phyloP scores from a whole-genome alignment of 2,329 filamentous ascomycete species.

The Elsinoe batatas region DNA sequence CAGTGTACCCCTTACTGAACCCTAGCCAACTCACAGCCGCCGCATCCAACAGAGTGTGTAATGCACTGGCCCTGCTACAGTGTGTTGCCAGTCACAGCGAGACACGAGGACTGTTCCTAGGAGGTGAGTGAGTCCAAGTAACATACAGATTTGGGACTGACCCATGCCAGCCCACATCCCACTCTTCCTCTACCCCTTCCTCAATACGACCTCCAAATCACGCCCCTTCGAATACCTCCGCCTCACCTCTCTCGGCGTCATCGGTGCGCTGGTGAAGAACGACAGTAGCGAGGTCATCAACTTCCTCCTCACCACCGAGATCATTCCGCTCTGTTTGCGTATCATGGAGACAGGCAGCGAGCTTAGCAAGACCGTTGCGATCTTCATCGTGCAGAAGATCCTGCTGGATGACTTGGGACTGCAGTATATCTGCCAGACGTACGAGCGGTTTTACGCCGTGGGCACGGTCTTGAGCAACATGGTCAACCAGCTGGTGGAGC shows the following conservation, averaged over 20 bases:
- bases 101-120: conserved; percentile 84
- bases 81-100: conserved; percentile 97
- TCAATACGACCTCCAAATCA: conserved; percentile 97
- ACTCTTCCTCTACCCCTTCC: conserved; percentile 92
- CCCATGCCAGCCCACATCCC: conserved; percentile 72
- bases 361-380: conserved; percentile 96
- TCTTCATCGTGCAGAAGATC: conserved; percentile 99
- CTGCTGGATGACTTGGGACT: conserved; percentile 91
- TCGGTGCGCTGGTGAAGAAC: conserved; percentile 95
- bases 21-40: conserved; percentile 94
- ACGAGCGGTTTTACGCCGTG: conserved; percentile 96
- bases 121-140: conserved; percentile 49
- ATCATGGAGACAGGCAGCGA: conserved; percentile 99
- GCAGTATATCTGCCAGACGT: conserved; percentile 97
- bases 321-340: conserved; percentile 90
- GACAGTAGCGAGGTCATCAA: conserved; percentile 98
- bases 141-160: background rate
- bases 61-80: conserved; percentile 87
- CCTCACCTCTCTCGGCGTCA: conserved; percentile 89
- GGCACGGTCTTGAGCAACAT: conserved; percentile 97
- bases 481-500: conserved; percentile 94
- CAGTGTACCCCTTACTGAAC: conserved; percentile 92
- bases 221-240: conserved; percentile 95
- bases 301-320: conserved; percentile 95
- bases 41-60: conserved; percentile 95